Evolutionary conservation across 306 rosid genomes (phyloP), one percentile per base, ranked within the genome.

Genomic region (Lathyrus sativus): DNA sequence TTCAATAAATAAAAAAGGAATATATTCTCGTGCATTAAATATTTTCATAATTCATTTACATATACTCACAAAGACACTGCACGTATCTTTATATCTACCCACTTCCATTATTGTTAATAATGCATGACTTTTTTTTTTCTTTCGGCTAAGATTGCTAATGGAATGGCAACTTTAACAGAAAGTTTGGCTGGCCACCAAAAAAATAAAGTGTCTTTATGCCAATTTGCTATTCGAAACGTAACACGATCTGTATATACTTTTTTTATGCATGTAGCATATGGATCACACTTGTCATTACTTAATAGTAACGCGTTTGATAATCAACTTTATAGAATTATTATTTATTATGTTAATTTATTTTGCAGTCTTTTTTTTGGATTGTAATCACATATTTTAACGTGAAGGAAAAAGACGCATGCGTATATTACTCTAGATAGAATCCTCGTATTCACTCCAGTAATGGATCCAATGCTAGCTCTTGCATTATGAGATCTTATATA

Each of bases 101-200:
- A 63, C 60, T 39, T 74, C 72, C 46, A 74, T 65, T 74, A 65
- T 64, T 73, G 72, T 54, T 42, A 74, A 74, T 46, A 44, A 48
- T 72, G 59, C 15, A 39, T 2, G 6, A 48, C 77, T 67, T 66
- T 74, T 19, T 11, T 13, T 42, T 28, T 59, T 3, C 61, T 56
- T 53, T 39, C 22, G 68, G 67, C 73, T 58, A 66, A 26, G 58
- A 77, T 72, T 59, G 51, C 49, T 70, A 62, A 64, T 73, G 77
- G 77, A 46, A 66, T 74, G 74, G 14, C 68, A 65, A 73, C 79
- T 75, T 82, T 53, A 64, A 58, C 74, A 62, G 42, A 74, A 83
- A 83, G 80, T 66, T 74, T 70, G 76, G 82, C 78, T 70, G 71
- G 82, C 78, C 80, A 76, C 80, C 84, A 48, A 74, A 75, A 74